Conservation (phyloP, 257 asterid genomes). For the Nicotiana paniculata region DNA sequence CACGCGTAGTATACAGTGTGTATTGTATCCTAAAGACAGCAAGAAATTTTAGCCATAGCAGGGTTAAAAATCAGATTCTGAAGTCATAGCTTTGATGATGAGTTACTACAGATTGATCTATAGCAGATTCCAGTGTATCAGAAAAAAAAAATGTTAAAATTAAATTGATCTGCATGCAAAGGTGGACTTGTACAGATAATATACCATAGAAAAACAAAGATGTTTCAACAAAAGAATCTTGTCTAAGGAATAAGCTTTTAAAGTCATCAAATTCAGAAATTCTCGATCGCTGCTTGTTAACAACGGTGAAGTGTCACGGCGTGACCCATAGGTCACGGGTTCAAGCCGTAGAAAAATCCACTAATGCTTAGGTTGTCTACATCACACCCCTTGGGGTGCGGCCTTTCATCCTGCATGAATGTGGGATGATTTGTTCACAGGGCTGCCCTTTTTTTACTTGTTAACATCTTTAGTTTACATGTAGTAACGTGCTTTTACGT, state of each 20-base stretch:
- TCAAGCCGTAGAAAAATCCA: too few relatives aligned
- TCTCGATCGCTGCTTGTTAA: background rate
- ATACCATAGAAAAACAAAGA: background rate
- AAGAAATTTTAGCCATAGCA: background rate
- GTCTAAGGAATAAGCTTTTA: background rate
- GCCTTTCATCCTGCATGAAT: too few relatives aligned
- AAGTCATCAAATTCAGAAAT: background rate
- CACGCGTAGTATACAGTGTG: constrained; percentile 86
- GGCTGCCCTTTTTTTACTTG: background rate
- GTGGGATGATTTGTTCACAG: too few relatives aligned
- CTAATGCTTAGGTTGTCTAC: too few relatives aligned
- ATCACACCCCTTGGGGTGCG: too few relatives aligned
- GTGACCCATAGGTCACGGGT: too few relatives aligned
- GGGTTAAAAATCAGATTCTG: background rate
- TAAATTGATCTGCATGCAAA: background rate
- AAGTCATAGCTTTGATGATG: background rate
- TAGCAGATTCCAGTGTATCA: background rate
- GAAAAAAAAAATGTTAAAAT: background rate
- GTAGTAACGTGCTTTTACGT: background rate
- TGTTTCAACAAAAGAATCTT: background rate
- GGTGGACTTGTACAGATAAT: background rate
- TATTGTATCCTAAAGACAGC: constrained; percentile 66
- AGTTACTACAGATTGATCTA: background rate
- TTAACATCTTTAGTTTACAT: background rate
- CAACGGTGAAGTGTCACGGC: background rate